phyloP scores from a whole-genome alignment of 1,139 yeast genomes.

The Spencermartinsiella ligniputridi region DNA sequence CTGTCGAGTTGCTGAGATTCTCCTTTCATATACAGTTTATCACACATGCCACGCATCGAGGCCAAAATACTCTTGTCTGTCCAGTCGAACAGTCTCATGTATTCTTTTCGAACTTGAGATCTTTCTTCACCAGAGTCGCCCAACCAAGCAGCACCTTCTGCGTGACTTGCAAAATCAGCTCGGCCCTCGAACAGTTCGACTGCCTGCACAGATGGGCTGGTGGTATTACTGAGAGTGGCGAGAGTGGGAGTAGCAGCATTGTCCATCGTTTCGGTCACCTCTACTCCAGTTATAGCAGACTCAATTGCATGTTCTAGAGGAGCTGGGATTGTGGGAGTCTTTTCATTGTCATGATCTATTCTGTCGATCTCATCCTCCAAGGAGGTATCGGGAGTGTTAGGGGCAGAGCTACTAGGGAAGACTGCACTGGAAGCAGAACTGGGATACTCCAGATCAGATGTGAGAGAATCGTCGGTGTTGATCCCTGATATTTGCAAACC shows the following conservation, averaged over 20 bases:
- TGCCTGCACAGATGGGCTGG: conserved; percentile 8
- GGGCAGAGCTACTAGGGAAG: neutral
- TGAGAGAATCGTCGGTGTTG: neutral
- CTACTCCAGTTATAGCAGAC: neutral
- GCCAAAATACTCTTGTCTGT: conserved; percentile 34
- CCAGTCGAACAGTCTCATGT: conserved; percentile 33
- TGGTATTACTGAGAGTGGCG: neutral
- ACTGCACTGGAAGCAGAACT: neutral
- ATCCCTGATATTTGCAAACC: neutral
- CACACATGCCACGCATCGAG: conserved; percentile 59
- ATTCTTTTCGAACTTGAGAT: conserved; percentile 23
- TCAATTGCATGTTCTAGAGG: neutral
- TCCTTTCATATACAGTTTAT: conserved; percentile 66
- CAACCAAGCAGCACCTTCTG: conserved; percentile 30
- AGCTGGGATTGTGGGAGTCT: neutral
- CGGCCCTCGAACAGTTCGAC: conserved; percentile 18
- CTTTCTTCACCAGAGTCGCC: conserved; percentile 27
- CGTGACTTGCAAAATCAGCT: conserved; percentile 18
- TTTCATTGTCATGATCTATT: neutral
- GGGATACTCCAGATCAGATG: neutral
- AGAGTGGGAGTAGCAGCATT: neutral
- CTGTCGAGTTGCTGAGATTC: conserved; percentile 83
- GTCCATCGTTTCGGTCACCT: neutral
- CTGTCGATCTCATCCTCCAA: neutral
- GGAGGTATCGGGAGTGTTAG: neutral